Base-by-base conservation (phyloP, 352 stramenopile species). In the Globisporangium lucens region DNA sequence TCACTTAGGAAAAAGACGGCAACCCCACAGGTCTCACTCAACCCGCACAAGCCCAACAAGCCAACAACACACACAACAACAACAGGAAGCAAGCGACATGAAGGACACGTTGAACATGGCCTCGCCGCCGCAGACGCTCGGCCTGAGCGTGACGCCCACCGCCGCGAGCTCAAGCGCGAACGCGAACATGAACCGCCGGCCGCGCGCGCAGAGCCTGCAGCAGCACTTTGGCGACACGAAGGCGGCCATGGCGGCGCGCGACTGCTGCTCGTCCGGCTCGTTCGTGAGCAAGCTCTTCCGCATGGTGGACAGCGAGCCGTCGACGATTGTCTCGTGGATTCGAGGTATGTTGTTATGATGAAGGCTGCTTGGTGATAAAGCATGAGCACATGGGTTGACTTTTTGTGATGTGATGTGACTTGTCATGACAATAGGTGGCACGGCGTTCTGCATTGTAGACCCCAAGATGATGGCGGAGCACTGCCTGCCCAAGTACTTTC, bases 391-490 rank as follows among this genome's bases (percentile, higher is more conserved):
- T 65, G 65, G 24, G 56, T 55, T 64, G 17, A 65, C 56, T 52
- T 47, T 22, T 53, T 66, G 4, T 68, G 49, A 36, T 49, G 22
- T 63, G 24, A 38, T 59, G 13, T 49, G 43, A 47, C 41, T n/a
- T 43, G 2, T 43, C 36, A 15, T 8, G 13, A 17, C 41, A 9
- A 1, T 51, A 94, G 87, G 90, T 46, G 89, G 89, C 56, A 93
- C 87, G n/a, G 89, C 89, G 24, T 97, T 97, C 68, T 94, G 90
- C 66, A 95, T 97, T 55, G 90, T 95, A n/a, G 87, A 97, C 69
- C 81, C 90, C 10, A 93, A 94, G 70, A 84, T 92, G 71, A 89
- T 96, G 73, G 89, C 90, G 1, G 85, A 94, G 67, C 85, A 95
- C 66, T 94, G 89, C 61, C 74, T 97, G 27, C 90, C 90, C 47